Percentiles rank a stretch among this genome's conserved stretches.
These are phyloP conservation scores for Colletotrichum caudatum DNA, from an alignment of 2,329 filamentous ascomycete genomes.

Conservation along the genomic window DNA sequence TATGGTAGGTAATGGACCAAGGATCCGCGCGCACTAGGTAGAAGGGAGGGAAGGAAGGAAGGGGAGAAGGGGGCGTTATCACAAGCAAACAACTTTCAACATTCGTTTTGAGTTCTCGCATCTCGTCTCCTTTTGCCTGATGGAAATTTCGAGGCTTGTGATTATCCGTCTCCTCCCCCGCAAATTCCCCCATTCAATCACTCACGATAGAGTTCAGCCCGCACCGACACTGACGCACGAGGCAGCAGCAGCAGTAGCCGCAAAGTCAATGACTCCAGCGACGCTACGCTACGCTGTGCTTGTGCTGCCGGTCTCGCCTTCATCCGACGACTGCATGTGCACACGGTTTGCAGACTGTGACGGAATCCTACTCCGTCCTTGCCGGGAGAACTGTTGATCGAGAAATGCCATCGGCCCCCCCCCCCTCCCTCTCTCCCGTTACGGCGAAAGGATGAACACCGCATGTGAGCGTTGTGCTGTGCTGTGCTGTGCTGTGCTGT, in stretches of 20 bases:
- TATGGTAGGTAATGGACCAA: too few relatives aligned
- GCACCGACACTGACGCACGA: constrained; percentile 24
- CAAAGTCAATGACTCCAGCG: constrained; percentile 25
- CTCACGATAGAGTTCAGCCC: constrained; percentile 40
- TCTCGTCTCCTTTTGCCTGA: background rate
- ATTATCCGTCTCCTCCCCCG: constrained; percentile 25
- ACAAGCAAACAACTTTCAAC: constrained; percentile 27
- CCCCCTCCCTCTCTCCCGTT: background rate
- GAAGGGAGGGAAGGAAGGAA: background rate
- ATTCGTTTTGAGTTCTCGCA: constrained; percentile 23
- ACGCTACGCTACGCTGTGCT: too few relatives aligned
- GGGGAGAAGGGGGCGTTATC: constrained; percentile 11
- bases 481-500: too few relatives aligned
- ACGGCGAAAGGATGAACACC: background rate
- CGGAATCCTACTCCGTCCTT: constrained; percentile 16
- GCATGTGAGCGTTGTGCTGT: background rate
- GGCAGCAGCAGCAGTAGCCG: constrained; percentile 26
- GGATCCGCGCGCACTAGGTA: too few relatives aligned
- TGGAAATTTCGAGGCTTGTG: constrained; percentile 26
- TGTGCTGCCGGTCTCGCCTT: constrained; percentile 20
- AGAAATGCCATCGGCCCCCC: background rate
- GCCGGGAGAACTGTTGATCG: constrained; percentile 3
- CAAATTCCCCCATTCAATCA: constrained; percentile 29
- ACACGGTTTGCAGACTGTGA: constrained; percentile 12
- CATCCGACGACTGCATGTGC: constrained; percentile 10